phyloP scores from a whole-genome alignment of 2,329 filamentous ascomycete species.

The Ascochyta viciae-villosae region DNA sequence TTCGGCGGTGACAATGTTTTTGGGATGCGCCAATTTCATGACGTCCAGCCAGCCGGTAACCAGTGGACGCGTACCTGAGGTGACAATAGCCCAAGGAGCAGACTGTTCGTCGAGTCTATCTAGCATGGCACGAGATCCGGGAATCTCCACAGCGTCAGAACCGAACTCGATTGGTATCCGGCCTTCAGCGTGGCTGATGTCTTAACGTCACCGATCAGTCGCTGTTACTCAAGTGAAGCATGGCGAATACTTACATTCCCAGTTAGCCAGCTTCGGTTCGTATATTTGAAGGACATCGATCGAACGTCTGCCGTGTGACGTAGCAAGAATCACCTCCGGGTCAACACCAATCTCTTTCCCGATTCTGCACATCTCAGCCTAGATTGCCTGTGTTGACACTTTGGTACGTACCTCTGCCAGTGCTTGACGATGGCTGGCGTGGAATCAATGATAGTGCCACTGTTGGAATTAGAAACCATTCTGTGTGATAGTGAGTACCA shows the following conservation, averaged over 20 bases:
- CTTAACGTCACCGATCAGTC: constrained; percentile 59
- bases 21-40: constrained; percentile 56
- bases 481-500: neutral
- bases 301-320: constrained; percentile 86
- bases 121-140: constrained; percentile 77
- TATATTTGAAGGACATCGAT: constrained; percentile 85
- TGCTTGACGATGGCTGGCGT: constrained; percentile 79
- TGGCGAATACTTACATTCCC: constrained; percentile 74
- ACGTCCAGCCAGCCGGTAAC: constrained; percentile 59
- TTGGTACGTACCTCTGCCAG: constrained; percentile 69
- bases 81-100: constrained; percentile 83
- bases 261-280: constrained; percentile 84
- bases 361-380: constrained; percentile 59
- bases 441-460: constrained; percentile 84
- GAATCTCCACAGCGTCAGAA: constrained; percentile 81
- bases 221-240: constrained; percentile 1
- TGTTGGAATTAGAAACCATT: constrained; percentile 19
- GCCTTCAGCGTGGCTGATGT: constrained; percentile 80
- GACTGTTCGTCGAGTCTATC: constrained; percentile 66
- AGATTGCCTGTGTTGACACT: neutral
- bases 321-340: constrained; percentile 83
- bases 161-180: constrained; percentile 79
- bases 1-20: constrained; percentile 58
- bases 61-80: constrained; percentile 57
- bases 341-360: constrained; percentile 84